These are phyloP conservation scores for Neurospora sp. DNA, from an alignment of 2,329 filamentous ascomycete genomes.

Conservation along the genomic window DNA sequence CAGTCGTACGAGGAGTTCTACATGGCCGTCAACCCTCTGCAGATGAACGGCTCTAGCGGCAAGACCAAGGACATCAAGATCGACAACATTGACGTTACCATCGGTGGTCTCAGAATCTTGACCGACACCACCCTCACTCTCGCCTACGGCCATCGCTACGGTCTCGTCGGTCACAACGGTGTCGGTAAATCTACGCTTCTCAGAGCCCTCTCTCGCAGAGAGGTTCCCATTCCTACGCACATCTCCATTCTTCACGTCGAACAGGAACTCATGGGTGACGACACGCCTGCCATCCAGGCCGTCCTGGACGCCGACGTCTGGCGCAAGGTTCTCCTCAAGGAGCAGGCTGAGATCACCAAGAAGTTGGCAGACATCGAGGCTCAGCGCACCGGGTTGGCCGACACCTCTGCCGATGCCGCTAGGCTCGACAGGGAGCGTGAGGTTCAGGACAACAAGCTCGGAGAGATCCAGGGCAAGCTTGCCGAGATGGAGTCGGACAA, in stretches of 20 bases:
- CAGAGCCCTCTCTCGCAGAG: constrained; percentile 81
- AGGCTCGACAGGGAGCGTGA: constrained; percentile 81
- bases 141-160: constrained; percentile 87
- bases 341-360: constrained; percentile 76
- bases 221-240: constrained; percentile 88
- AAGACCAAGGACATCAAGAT: constrained; percentile 99
- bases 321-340: constrained; percentile 86
- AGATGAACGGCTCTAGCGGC: constrained; percentile 61
- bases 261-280: constrained; percentile 92
- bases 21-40: constrained; percentile 97
- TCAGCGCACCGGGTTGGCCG: constrained; percentile 70
- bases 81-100: constrained; percentile 90
- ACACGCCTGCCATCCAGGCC: constrained; percentile 88
- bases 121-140: constrained; percentile 85
- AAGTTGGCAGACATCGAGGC: constrained; percentile 68
- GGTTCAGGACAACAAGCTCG: constrained; percentile 79
- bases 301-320: constrained; percentile 97
- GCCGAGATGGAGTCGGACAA: constrained; percentile 99
- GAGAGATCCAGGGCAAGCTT: constrained; percentile 83
- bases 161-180: constrained; percentile 98
- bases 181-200: constrained; percentile 95
- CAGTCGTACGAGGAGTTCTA: constrained; percentile 99
- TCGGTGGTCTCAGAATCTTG: constrained; percentile 79
- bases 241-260: constrained; percentile 99
- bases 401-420: constrained; percentile 82